A percentile compares a stretch with the other conserved stretches of the same genome.
These are phyloP conservation scores for Coemansia sp. DNA, from an alignment of 192 early-diverging fungal genomes.

Conservation along the genomic window DNA sequence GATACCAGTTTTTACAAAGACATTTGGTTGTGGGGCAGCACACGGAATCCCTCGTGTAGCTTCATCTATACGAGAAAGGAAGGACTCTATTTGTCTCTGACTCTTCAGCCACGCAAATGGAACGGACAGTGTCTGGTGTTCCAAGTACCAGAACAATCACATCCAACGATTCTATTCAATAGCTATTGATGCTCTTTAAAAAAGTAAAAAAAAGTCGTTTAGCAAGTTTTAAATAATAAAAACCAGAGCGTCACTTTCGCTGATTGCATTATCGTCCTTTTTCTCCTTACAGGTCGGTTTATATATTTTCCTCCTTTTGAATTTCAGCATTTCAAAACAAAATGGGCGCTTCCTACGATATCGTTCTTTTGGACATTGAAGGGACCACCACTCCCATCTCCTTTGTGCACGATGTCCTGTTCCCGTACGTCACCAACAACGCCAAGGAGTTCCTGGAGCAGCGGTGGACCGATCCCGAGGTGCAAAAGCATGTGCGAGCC, in stretches of 20 bases:
- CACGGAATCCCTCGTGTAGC: background rate
- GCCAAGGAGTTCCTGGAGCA: constrained; percentile 66
- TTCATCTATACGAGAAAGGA: too few relatives aligned
- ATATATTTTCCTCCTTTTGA: background rate
- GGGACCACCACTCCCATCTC: constrained; percentile 96
- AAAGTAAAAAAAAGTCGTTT: too few relatives aligned
- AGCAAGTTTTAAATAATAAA: too few relatives aligned
- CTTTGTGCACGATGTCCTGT: constrained; percentile 93
- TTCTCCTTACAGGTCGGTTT: background rate
- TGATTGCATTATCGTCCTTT: background rate
- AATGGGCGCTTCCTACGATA: constrained; percentile 21
- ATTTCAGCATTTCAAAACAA: background rate
- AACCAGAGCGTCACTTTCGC: background rate
- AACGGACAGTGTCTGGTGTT: too few relatives aligned
- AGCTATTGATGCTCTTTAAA: too few relatives aligned
- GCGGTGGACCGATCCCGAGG: constrained; percentile 53
- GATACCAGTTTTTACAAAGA: background rate
- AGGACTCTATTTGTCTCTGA: too few relatives aligned
- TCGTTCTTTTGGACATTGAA: constrained; percentile 82
- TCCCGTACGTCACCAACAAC: constrained; percentile 78
- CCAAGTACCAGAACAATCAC: too few relatives aligned
- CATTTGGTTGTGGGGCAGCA: background rate
- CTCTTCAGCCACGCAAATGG: too few relatives aligned
- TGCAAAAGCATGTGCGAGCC: constrained; percentile 53
- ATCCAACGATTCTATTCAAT: too few relatives aligned